phyloP scores from a whole-genome alignment of 176 grass and related monocot species.

The Aechmea fasciata region DNA sequence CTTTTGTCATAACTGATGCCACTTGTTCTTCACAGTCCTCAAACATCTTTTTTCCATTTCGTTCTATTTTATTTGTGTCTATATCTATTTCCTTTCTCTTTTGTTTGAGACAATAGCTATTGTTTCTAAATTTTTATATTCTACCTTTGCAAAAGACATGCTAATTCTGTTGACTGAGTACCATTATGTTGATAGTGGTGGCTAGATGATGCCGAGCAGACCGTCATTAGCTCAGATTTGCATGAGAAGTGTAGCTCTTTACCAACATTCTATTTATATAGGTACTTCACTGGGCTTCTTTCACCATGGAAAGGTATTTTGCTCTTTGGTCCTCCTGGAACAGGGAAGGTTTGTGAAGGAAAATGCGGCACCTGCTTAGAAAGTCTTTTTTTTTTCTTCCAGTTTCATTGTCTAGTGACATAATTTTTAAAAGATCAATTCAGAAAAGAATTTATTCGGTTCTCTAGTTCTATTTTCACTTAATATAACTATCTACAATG shows the following conservation, averaged over 20 bases:
- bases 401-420: neutral
- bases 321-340: constrained; percentile 61
- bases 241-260: neutral
- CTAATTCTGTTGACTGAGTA: no score
- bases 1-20: no score
- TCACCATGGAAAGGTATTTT: constrained; percentile 69
- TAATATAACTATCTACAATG: no score
- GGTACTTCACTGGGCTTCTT: constrained; percentile 57
- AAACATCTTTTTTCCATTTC: no score
- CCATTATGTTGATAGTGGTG: no score
- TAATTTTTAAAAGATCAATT: neutral
- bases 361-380: neutral
- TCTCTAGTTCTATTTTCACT: no score
- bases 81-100: no score
- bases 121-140: neutral
- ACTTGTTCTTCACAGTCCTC: no score
- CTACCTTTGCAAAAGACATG: neutral
- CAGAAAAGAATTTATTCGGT: no score
- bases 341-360: constrained; percentile 45
- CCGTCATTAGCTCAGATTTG: neutral
- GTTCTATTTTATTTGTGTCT: no score
- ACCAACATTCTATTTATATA: constrained; percentile 1
- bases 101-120: no score
- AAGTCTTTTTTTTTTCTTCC: neutral
- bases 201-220: no score